phyloP scores from a whole-genome alignment of 2,329 filamentous ascomycete species.

The Bipolaris zeicola region DNA sequence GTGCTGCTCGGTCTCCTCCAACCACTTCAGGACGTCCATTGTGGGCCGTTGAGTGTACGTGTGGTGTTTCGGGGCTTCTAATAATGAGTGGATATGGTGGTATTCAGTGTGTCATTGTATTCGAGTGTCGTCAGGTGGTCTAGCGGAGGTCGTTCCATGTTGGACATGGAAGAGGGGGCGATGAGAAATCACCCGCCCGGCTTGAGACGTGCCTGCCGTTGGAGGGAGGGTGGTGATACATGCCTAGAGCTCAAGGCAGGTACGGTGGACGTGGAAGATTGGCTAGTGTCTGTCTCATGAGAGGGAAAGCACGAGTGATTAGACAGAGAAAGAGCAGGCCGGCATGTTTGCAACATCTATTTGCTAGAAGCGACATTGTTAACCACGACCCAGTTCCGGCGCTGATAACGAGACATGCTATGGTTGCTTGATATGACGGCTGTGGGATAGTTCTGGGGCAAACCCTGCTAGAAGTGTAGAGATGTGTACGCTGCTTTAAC shows the following conservation, averaged over 20 bases:
- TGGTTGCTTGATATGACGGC: not conserved
- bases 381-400: not conserved
- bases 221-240: not conserved
- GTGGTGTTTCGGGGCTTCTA: slow-evolving; percentile 8
- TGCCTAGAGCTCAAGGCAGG: not conserved
- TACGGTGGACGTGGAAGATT: not conserved
- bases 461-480: not conserved
- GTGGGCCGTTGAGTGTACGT: slow-evolving; percentile 13
- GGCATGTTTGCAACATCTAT: not conserved
- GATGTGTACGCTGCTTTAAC: not conserved
- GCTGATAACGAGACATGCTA: not conserved
- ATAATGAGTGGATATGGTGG: slow-evolving; percentile 37
- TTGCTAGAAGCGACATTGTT: not conserved
- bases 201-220: not conserved
- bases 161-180: slow-evolving; percentile 1
- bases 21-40: slow-evolving; percentile 56
- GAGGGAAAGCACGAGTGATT: not conserved
- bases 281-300: not conserved
- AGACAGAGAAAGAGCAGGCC: not conserved
- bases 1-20: slow-evolving; percentile 49
- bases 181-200: not conserved
- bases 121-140: slow-evolving; percentile 27
- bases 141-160: slow-evolving; percentile 24
- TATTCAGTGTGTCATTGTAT: slow-evolving; percentile 15
- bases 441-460: not conserved